These are phyloP conservation scores for Penicillium verrucosum DNA, from an alignment of 2,329 filamentous ascomycete species.

Conservation along the genomic window DNA sequence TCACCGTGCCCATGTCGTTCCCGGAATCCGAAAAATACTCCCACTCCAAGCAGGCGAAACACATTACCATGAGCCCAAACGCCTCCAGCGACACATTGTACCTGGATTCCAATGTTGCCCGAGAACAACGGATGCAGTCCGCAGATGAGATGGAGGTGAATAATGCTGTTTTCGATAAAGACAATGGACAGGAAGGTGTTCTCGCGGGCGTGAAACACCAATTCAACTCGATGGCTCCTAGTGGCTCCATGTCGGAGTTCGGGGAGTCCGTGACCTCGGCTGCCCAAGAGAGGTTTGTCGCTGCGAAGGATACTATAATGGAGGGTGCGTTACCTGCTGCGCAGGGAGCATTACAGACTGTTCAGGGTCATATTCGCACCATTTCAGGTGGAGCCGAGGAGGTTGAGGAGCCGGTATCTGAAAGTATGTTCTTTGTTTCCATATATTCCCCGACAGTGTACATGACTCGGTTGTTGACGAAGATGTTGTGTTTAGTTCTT, in stretches of 20 bases:
- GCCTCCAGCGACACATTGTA: constrained; percentile 1
- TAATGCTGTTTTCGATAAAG: neutral
- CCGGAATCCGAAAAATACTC: neutral
- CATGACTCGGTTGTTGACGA: neutral
- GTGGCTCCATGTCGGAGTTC: constrained; percentile 9
- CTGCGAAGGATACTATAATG: constrained; percentile 15
- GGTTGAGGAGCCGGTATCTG: neutral
- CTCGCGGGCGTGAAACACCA: constrained; percentile 7
- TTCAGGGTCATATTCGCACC: constrained; percentile 1
- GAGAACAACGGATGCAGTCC: neutral
- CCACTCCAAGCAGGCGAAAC: neutral
- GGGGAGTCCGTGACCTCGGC: constrained; percentile 5
- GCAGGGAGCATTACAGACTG: constrained; percentile 12
- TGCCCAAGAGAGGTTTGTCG: constrained; percentile 5
- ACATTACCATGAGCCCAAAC: constrained; percentile 5
- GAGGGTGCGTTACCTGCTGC: constrained; percentile 12
- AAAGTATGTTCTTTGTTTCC: neutral
- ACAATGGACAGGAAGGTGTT: neutral
- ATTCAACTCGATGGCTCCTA: constrained; percentile 4
- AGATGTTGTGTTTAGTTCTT: neutral
- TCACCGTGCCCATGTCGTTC: neutral
- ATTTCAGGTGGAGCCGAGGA: neutral
- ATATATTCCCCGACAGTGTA: neutral
- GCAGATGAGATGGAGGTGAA: neutral
- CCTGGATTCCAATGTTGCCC: neutral